Percentiles rank a stretch among this genome's conserved stretches.
Evolutionary conservation across 2,329 filamentous ascomycete genomes (phyloP).

Genomic region (Epichloe sp.): DNA sequence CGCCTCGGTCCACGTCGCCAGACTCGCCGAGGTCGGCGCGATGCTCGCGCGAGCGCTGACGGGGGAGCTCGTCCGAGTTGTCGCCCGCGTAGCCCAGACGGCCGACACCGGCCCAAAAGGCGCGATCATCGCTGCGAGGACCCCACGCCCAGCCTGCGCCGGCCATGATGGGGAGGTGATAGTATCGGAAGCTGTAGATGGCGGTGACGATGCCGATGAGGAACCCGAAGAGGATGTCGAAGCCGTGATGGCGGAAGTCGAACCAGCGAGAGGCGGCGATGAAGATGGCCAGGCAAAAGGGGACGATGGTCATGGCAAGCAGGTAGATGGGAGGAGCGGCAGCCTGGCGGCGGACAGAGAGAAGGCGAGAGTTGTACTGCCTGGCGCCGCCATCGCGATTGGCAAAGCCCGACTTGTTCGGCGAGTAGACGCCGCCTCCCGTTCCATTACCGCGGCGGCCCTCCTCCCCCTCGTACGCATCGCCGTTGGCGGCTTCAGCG

Average conservation of each 20-base stretch:
- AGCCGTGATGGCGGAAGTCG: constrained; percentile 82
- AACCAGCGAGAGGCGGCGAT: constrained; percentile 78
- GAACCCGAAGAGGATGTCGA: constrained; percentile 81
- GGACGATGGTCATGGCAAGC: constrained; percentile 54
- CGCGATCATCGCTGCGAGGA: constrained; percentile 55
- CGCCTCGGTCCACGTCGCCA: constrained; percentile 10
- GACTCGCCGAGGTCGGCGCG: constrained; percentile 15
- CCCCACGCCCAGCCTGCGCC: constrained; percentile 88
- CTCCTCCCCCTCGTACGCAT: constrained; percentile 23
- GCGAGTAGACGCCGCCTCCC: neutral
- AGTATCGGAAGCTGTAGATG: constrained; percentile 69
- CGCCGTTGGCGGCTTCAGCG: neutral
- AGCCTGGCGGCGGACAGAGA: constrained; percentile 48
- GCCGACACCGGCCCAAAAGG: constrained; percentile 67
- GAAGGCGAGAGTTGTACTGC: constrained; percentile 19
- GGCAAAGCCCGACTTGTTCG: constrained; percentile 12
- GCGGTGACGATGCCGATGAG: constrained; percentile 60
- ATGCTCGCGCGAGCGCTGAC: constrained; percentile 8
- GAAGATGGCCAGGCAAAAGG: constrained; percentile 64
- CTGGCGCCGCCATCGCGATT: constrained; percentile 7
- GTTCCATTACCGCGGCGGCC: constrained; percentile 10
- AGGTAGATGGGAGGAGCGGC: constrained; percentile 76
- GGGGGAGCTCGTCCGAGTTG: constrained; percentile 18
- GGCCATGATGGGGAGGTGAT: constrained; percentile 61
- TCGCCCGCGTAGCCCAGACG: constrained; percentile 41